Percentiles rank a stretch among this genome's conserved stretches.
phyloP scores from a whole-genome alignment of 805 yeast genomes.

The Ogataea kodamae region DNA sequence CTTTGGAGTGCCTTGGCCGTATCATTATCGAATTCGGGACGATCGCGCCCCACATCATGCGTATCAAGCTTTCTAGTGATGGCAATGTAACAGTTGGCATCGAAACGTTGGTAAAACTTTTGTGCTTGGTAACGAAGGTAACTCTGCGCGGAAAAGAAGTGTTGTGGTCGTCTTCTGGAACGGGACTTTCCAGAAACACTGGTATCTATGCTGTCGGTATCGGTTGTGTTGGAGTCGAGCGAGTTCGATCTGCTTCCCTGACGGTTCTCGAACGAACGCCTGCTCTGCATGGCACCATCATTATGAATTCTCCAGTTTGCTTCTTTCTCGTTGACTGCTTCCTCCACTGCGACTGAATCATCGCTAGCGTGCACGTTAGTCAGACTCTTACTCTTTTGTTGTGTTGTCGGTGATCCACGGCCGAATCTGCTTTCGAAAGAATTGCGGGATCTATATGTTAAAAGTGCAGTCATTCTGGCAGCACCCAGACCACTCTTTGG shows the following conservation, averaged over 20 bases:
- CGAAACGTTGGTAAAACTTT: slow-evolving; percentile 85
- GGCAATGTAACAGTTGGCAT: slow-evolving; percentile 94
- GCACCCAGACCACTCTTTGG: slow-evolving; percentile 89
- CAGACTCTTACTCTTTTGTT: slow-evolving; percentile 24
- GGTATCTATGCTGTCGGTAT: slow-evolving; percentile 23
- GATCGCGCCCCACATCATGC: slow-evolving; percentile 85
- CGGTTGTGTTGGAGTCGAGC: slow-evolving; percentile 21
- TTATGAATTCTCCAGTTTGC: slow-evolving; percentile 85
- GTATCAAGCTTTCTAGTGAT: slow-evolving; percentile 93
- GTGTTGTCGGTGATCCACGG: slow-evolving; percentile 57
- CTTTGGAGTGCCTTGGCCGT: slow-evolving; percentile 52
- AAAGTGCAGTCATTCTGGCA: slow-evolving; percentile 94
- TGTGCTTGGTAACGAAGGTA: slow-evolving; percentile 92
- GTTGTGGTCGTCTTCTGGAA: slow-evolving; percentile 42
- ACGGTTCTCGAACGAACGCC: slow-evolving; percentile 28
- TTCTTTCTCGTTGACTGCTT: slow-evolving; percentile 20
- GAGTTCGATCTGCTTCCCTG: slow-evolving; percentile 31
- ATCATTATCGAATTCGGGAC: slow-evolving; percentile 40
- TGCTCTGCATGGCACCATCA: slow-evolving; percentile 53
- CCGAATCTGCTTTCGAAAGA: slow-evolving; percentile 91
- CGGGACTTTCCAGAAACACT: slow-evolving; percentile 13
- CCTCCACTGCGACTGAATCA: slow-evolving; percentile 10
- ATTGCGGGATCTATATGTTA: slow-evolving; percentile 89
- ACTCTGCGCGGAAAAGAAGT: slow-evolving; percentile 90
- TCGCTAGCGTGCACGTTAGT: slow-evolving; percentile 7